phyloP scores from a whole-genome alignment of 306 rosid genomes.

The Dryas alaskensis region DNA sequence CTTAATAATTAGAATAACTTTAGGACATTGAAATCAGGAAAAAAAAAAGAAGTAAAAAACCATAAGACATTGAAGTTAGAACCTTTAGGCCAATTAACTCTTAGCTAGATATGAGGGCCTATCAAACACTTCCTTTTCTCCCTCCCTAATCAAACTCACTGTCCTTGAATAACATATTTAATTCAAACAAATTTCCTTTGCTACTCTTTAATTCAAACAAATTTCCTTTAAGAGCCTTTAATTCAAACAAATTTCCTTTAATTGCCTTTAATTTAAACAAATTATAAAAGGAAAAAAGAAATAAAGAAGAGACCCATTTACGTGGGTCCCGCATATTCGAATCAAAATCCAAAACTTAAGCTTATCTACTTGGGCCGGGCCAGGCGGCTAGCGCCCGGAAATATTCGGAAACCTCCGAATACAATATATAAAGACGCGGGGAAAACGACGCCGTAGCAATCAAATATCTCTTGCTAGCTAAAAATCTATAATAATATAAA shows the following conservation, averaged over 20 bases:
- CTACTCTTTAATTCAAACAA: too few species aligned
- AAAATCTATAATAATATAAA: neutral
- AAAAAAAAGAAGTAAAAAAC: too few species aligned
- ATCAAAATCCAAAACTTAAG: neutral
- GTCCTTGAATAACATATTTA: conserved; percentile 16
- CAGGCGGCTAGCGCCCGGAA: neutral
- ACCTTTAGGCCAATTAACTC: neutral
- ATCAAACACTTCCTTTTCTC: neutral
- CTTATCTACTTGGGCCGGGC: too few species aligned
- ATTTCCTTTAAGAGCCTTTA: conserved; percentile 20
- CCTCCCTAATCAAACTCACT: neutral
- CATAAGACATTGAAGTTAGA: neutral
- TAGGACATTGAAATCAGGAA: neutral
- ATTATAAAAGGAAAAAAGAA: neutral
- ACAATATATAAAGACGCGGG: too few species aligned
- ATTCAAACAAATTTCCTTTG: neutral
- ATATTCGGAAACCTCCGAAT: neutral
- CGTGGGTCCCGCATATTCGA: conserved; percentile 5
- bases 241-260: conserved; percentile 7
- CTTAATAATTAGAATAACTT: too few species aligned
- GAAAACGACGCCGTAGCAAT: conserved; percentile 10
- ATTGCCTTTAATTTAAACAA: neutral
- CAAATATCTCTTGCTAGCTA: neutral
- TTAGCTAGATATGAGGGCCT: neutral
- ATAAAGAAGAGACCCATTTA: neutral